Evolutionary conservation across 139 green algal species (phyloP), one percentile per base, ranked within the genome.

Genomic region (Micromonas pusilla): DNA sequence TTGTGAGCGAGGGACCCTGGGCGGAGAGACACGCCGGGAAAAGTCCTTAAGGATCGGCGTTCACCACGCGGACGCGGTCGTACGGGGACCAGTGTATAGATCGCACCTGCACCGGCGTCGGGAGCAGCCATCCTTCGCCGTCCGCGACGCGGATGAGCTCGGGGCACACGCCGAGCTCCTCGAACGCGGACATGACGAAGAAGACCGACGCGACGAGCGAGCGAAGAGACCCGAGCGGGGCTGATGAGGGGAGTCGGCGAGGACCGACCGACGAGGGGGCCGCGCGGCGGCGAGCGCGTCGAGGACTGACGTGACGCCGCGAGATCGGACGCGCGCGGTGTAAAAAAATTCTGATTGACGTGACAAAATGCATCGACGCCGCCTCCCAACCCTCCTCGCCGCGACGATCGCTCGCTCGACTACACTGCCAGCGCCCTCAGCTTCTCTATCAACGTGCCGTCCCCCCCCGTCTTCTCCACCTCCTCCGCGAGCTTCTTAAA

Each of bases 51-150:
- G n/a, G n/a, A n/a, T n/a, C n/a, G n/a, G n/a, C n/a, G n/a, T n/a
- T n/a, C n/a, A n/a, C n/a, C n/a, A n/a, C n/a, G n/a, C n/a, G n/a
- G n/a, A n/a, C n/a, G n/a, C n/a, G n/a, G n/a, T n/a, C n/a, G n/a
- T n/a, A n/a, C n/a, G n/a, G n/a, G n/a, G n/a, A n/a, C n/a, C n/a
- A n/a, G n/a, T n/a, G n/a, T n/a, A n/a, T n/a, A n/a, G n/a, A n/a
- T n/a, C n/a, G n/a, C n/a, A n/a, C 65, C 30, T 96, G 91, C 5
- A 96, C 85, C 28, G 89, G 85, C 0, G 91, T 92, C 0, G 91
- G 91, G 31, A 96, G 77, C 70, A 66, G 85, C 89, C 89, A 95
- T 64, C 86, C 89, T 19, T 91, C 77, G n/a, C 91, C 84, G 64
- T 90, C 87, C 20, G 91, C 83, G 0, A 87, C 88, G 13, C 70